Evolutionary conservation across 306 rosid species (phyloP), one percentile per base, ranked within the genome.

Genomic region (Fragaria vesca): DNA sequence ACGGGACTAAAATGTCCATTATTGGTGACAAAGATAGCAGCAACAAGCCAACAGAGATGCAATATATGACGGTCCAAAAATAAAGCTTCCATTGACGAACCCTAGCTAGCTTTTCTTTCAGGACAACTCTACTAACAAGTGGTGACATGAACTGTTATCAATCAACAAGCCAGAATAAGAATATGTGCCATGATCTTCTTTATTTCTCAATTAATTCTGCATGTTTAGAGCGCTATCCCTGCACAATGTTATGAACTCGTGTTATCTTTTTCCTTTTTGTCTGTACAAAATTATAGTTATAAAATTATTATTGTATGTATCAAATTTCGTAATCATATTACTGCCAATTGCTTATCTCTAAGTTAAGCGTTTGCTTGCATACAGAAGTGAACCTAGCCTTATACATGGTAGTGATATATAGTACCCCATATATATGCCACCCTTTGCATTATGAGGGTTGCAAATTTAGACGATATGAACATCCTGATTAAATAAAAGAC

Each of bases 21-120:
- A 17, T 8, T 66, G 21, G 17, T 43, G 21, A 46, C n/a, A 62
- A 62, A 62, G 65, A 12, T 7, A 20, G 34, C 71, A 18, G 2
- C 71, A 5, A 46, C 21, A 24, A 62, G 47, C 60, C 71, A 46
- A 52, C 61, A 10, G 61, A 62, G 50, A 32, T 46, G 78, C 34
- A 75, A 45, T 61, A 30, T 6, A 75, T 46, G 70, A 46, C 48
- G 12, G 61, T 75, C n/a, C 78, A 75, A 26, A 75, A 11, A 62
- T 62, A 62, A 62, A 28, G 70, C 60, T 38, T 66, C 47, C 28
- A 66, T 38, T 38, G n/a, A 40, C 16, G 20, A 66, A 18, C 24
- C 47, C 71, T 38, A 8, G n/a, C 40, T 62, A 26, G 48, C 47
- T 66, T 18, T 63, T 63, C 43, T 43, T 32, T 63, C 43, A 2